Evolutionary conservation across 495 filamentous ascomycete genomes (phyloP), one percentile per base, ranked within the genome.

Genomic region (Penicillium atrosanguineum): DNA sequence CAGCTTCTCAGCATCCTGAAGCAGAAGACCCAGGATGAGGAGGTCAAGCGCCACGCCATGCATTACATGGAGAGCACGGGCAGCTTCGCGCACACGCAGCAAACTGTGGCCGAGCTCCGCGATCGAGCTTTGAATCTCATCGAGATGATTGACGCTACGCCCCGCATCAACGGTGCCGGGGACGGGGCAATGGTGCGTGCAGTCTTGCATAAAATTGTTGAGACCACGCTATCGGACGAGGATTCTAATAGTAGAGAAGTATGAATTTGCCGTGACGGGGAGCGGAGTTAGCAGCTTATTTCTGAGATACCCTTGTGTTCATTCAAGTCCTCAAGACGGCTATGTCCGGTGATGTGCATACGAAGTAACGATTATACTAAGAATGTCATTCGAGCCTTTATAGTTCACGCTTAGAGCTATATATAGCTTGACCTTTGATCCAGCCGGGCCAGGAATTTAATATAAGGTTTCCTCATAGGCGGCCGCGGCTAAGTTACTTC

Each of bases 41-140:
- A 92, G 64, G 87, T 98, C 52, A 98, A 98, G 76, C 74, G 81
- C 44, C 96, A 93, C 64, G 94, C 95, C 0, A 85, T 97, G n/a
- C 75, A 74, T 31, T 96, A 96, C 61, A 95, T 98, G 90, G 84
- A 96, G 68, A 77, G 79, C 52, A 93, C 86, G 1, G 90, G 91
- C 14, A 95, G 85, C 58, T 97, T 98, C 68, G 85, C 86, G 50
- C 94, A 97, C 66, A 92, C 87, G 16, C 75, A 82, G 47, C 75
- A 82, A 46, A 87, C 95, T 3, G 68, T 98, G 36, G 61, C 65
- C 19, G 82, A 86, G 36, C 65, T 96, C 60, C 79, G 82, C 26
- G 80, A 77, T 50, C 82, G 84, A 55, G 90, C 91, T 21, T 68
- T 82, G 46, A 73, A 70, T 55, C 72, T 90, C 69, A 81, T 91